phyloP scores from a whole-genome alignment of 192 early-diverging fungal genomes.

The Diversispora epigaea region DNA sequence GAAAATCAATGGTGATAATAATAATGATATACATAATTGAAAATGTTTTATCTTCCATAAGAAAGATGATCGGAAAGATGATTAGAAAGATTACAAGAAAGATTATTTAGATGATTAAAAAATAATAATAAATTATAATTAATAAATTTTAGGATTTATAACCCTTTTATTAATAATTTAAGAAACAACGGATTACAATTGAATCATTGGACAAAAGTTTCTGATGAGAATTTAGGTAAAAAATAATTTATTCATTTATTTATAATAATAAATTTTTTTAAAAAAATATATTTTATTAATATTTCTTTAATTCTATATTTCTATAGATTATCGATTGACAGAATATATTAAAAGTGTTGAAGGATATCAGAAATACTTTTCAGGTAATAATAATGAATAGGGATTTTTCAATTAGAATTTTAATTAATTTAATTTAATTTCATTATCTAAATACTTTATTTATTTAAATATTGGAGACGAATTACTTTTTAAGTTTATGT shows the following conservation, averaged over 20 bases:
- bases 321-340: slow-evolving; percentile 55
- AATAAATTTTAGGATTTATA: neutral
- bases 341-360: no score
- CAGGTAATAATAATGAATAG: slow-evolving; percentile 36
- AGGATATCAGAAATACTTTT: slow-evolving; percentile 73
- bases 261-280: neutral
- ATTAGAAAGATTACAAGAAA: neutral
- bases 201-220: no score
- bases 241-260: no score
- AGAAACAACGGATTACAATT: no score
- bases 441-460: neutral
- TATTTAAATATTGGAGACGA: slow-evolving; percentile 74
- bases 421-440: neutral
- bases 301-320: no score
- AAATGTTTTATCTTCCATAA: no score
- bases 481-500: slow-evolving; percentile 76
- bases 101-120: neutral
- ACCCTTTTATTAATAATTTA: neutral
- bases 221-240: no score
- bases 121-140: neutral
- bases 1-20: neutral
- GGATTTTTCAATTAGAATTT: neutral
- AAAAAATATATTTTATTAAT: no score
- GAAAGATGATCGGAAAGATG: no score
- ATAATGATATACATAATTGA: no score